Evolutionary conservation across 129 eudicot species (phyloP), one percentile per base, ranked within the genome.

Genomic region (Erigeron canadensis): DNA sequence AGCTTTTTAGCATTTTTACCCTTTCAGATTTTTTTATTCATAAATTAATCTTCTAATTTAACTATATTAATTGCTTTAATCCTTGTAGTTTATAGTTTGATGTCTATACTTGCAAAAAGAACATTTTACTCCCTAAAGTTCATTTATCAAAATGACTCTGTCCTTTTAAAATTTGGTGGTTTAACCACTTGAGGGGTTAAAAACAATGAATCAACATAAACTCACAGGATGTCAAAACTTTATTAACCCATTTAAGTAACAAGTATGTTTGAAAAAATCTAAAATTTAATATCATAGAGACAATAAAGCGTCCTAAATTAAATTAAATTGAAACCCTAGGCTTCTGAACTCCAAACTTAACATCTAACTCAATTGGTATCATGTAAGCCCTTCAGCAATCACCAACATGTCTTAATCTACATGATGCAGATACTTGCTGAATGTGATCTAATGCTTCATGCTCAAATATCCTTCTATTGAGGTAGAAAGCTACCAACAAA

Each of bases 381-480:
- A 43, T 45, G 40, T 22, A 58, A 34, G 48, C 54, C 68, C 69
- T 76, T 67, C 34, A 75, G 40, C 59, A 55, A 43, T 28, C 34
- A 28, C 34, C 34, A 28, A 58, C 53, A 57, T 45, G 42, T 67
- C 19, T n/a, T 18, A 28, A 28, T 10, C 56, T 43, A 43, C 56
- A 44, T 10, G 16, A 53, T 18, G 22, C 40, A 58, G 11, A 42
- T 16, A 34, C 51, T 45, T 76, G 15, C 37, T 15, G 39, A 19
- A 34, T 34, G 67, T 40, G 48, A 67, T 18, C 34, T 75, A 28
- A 47, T 57, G 54, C 47, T 17, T 55, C 21, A 75, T 18, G 46
- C 59, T 56, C 11, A 55, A 56, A 56, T 65, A 41, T 65, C 65
- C 50, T 54, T 55, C 56, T 18, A 75, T 23, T 1, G 42, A 42